A percentile compares a stretch with the other conserved stretches of the same genome.
Conservation (phyloP, 2,329 filamentous ascomycete species). For the Fusarium citri region DNA sequence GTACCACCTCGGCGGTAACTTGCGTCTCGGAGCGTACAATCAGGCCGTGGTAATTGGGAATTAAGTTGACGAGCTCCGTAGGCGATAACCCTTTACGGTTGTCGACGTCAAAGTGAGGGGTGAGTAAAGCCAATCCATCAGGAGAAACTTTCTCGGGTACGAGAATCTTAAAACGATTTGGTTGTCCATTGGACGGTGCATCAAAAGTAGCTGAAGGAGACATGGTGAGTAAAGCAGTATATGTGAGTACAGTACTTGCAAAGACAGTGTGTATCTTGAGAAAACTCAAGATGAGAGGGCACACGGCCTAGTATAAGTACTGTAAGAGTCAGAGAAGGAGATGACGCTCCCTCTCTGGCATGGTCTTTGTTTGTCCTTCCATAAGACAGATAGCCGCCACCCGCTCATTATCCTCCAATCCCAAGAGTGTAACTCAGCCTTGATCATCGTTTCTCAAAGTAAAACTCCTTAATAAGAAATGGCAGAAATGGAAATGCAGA, state of each 20-base stretch:
- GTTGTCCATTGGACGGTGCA: conserved; percentile 16
- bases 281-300: conserved; percentile 15
- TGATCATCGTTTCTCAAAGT: conserved; percentile 32
- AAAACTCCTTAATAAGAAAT: conserved; percentile 34
- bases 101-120: conserved; percentile 75
- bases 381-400: conserved; percentile 35
- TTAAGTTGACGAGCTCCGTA: conserved; percentile 72
- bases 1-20: conserved; percentile 75
- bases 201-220: conserved; percentile 46
- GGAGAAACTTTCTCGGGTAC: conserved; percentile 84
- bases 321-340: conserved; percentile 2
- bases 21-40: conserved; percentile 86
- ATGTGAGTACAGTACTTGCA: conserved; percentile 23
- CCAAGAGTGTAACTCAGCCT: conserved; percentile 20
- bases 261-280: conserved; percentile 19
- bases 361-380: conserved; percentile 20
- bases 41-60: conserved; percentile 78
- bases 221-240: conserved; percentile 39
- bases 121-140: conserved; percentile 79
- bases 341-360: conserved; percentile 35
- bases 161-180: conserved; percentile 64
- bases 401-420: conserved; percentile 30
- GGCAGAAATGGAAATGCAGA: conserved; percentile 20
- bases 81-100: conserved; percentile 71
- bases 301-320: conserved; percentile 32